These are phyloP conservation scores for Stenocarpella maydis DNA, from an alignment of 2,329 filamentous ascomycete species.

Conservation along the genomic window DNA sequence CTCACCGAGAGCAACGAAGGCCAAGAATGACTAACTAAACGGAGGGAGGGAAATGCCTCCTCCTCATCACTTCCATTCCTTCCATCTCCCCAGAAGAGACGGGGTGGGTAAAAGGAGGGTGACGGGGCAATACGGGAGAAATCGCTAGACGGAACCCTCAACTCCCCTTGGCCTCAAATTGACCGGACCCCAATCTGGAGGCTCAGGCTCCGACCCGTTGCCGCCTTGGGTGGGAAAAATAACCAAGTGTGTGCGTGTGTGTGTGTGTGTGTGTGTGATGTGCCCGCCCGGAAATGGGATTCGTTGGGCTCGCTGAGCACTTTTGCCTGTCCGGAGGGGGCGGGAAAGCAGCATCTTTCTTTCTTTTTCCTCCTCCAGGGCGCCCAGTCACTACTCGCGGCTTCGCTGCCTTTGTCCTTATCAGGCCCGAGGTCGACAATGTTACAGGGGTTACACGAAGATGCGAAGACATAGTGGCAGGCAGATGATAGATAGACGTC, in stretches of 20 bases:
- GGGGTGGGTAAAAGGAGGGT: background rate
- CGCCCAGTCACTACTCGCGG: background rate
- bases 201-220: slow-evolving; percentile 8
- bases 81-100: background rate
- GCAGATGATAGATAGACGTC: background rate
- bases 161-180: background rate
- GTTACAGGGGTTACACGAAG: background rate
- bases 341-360: too few relatives aligned
- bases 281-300: slow-evolving; percentile 7
- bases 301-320: background rate
- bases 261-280: too few relatives aligned
- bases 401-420: background rate
- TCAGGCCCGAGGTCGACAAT: background rate
- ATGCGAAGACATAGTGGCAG: background rate
- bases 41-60: background rate
- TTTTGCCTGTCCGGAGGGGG: slow-evolving; percentile 5
- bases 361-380: too few relatives aligned
- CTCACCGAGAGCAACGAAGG: background rate
- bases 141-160: too few relatives aligned
- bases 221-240: background rate
- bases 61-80: background rate
- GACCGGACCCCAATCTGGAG: slow-evolving; percentile 21
- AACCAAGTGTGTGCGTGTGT: too few relatives aligned
- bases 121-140: too few relatives aligned
- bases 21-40: background rate